Conservation (phyloP, 192 early-diverging fungal species). For the Dimargaris cristalligena region DNA sequence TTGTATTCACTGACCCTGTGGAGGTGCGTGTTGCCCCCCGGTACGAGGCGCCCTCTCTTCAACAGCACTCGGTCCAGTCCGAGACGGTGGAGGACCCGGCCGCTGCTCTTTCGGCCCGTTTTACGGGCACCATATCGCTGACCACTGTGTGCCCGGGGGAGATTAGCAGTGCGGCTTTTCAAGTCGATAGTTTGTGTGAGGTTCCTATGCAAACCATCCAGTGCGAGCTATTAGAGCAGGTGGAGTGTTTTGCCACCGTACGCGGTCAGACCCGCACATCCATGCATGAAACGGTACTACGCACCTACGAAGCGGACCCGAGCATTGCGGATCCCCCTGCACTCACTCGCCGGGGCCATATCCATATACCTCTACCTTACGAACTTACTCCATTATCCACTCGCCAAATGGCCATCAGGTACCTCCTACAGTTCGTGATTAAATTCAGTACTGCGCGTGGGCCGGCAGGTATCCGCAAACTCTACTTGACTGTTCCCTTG, state of each 20-base stretch:
- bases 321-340: background rate
- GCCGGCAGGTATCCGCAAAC: background rate
- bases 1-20: background rate
- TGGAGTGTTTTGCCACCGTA: slow-evolving; percentile 1
- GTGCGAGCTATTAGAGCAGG: slow-evolving; percentile 3
- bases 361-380: background rate
- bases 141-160: slow-evolving; percentile 3
- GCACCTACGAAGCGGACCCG: background rate
- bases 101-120: background rate
- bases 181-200: slow-evolving; percentile 1
- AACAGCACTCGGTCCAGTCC: too few species aligned
- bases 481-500: background rate
- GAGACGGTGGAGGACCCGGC: background rate
- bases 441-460: background rate
- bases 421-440: background rate
- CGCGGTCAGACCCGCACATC: slow-evolving; percentile 3
- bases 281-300: background rate
- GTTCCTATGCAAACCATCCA: background rate
- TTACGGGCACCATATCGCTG: slow-evolving; percentile 7
- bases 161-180: slow-evolving; percentile 1
- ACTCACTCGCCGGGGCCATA: too few species aligned
- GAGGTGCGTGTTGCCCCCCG: background rate
- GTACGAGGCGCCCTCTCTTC: background rate
- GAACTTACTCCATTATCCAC: slow-evolving; percentile 2
- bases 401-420: background rate